Evolutionary conservation across 106 monocot genomes (phyloP).

Genomic region (Dactylorhiza incarnata): DNA sequence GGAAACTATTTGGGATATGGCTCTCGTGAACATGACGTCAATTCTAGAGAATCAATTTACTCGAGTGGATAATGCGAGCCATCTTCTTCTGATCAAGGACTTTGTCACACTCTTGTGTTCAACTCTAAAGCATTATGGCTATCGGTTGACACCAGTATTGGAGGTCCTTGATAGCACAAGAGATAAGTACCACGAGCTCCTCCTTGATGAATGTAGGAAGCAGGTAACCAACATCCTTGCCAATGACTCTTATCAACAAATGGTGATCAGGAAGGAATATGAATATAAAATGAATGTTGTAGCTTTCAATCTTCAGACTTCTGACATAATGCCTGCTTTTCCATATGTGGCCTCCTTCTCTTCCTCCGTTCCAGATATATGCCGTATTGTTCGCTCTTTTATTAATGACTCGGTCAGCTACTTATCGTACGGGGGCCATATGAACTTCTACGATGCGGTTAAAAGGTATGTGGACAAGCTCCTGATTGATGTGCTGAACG

Average conservation of each 20-base stretch:
- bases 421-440: constrained; percentile 53
- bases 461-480: constrained; percentile 57
- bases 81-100: constrained; percentile 56
- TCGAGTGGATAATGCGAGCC: constrained; percentile 42
- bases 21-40: constrained; percentile 27
- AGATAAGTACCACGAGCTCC: constrained; percentile 64
- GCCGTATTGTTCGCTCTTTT: constrained; percentile 49
- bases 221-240: constrained; percentile 28
- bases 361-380: constrained; percentile 50
- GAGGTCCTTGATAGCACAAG: constrained; percentile 47
- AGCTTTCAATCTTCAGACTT: constrained; percentile 23
- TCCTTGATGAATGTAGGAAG: constrained; percentile 45
- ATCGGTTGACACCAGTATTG: constrained; percentile 36
- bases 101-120: constrained; percentile 47
- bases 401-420: constrained; percentile 58
- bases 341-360: constrained; percentile 60
- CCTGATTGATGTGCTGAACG: constrained; percentile 44
- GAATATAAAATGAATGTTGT: constrained; percentile 61
- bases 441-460: constrained; percentile 46
- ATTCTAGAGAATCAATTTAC: constrained; percentile 48
- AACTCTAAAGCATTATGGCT: constrained; percentile 48
- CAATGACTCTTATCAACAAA: constrained; percentile 52
- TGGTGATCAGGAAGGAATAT: constrained; percentile 56
- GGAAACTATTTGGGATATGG: constrained; percentile 51
- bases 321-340: constrained; percentile 18